phyloP scores from a whole-genome alignment of 139 green algal species.

The Ulvella scutata region DNA sequence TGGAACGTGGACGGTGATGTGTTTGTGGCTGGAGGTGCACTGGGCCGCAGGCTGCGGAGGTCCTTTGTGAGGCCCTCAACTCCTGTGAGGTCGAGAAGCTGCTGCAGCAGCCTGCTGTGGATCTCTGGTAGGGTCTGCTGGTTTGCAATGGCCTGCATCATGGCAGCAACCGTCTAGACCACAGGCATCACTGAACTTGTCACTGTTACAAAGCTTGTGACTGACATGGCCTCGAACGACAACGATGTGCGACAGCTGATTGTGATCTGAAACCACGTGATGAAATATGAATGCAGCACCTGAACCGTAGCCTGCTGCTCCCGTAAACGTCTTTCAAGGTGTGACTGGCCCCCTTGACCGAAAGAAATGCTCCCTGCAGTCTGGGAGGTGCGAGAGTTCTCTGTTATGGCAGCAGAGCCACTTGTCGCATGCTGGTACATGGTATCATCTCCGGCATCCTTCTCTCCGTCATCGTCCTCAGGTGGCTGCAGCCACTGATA shows the following conservation, averaged over 20 bases:
- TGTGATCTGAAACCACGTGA: not conserved
- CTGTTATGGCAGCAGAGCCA: too few relatives aligned
- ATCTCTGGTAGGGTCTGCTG: not conserved
- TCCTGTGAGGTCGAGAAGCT: not conserved
- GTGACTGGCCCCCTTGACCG: not conserved
- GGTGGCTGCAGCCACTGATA: not conserved
- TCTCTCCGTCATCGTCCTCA: not conserved
- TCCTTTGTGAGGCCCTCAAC: not conserved
- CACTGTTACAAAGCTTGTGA: not conserved
- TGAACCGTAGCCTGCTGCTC: not conserved
- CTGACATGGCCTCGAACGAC: not conserved
- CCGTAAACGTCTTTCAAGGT: not conserved
- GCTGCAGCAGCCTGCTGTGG: not conserved
- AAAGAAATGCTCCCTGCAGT: not conserved
- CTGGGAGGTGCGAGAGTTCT: not conserved
- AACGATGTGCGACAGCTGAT: not conserved
- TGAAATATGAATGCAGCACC: not conserved
- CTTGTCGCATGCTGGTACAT: too few relatives aligned
- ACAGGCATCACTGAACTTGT: not conserved
- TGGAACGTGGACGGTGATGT: not conserved
- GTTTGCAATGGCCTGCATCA: not conserved
- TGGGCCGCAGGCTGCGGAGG: not conserved
- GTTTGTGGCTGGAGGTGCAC: not conserved
- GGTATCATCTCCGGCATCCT: not conserved
- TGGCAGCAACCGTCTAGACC: not conserved